These are phyloP conservation scores for Hygrophorus russula DNA, from an alignment of 768 basidiomycete species.

Conservation along the genomic window DNA sequence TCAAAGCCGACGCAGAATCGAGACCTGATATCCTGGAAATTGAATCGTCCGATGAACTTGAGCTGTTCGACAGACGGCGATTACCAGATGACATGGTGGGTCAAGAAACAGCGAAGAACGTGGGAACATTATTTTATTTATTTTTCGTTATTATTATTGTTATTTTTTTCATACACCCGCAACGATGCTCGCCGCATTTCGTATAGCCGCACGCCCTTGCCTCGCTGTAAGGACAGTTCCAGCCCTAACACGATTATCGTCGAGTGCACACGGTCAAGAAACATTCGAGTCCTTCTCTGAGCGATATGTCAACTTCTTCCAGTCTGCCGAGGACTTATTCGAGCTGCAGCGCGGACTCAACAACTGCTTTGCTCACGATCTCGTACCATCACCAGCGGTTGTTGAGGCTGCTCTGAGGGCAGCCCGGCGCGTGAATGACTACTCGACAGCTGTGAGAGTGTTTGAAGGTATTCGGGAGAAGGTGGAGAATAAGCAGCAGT, in stretches of 20 bases:
- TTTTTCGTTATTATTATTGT: no score
- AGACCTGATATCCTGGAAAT: constrained; percentile 17
- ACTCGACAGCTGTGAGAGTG: constrained; percentile 90
- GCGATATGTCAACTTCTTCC: constrained; percentile 91
- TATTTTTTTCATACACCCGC: no score
- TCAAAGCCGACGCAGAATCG: constrained; percentile 37
- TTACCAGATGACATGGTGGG: background rate
- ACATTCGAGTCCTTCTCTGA: constrained; percentile 89
- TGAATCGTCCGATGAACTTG: constrained; percentile 11
- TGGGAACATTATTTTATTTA: background rate
- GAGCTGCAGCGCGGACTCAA: constrained; percentile 98
- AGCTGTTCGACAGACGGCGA: constrained; percentile 8
- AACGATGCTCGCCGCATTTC: no score
- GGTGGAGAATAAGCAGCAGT: constrained; percentile 95
- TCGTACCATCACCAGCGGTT: constrained; percentile 77
- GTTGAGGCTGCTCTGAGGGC: constrained; percentile 83
- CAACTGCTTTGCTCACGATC: constrained; percentile 99
- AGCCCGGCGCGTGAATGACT: constrained; percentile 89
- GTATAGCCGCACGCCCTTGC: no score
- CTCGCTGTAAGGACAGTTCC: no score
- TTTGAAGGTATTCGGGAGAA: constrained; percentile 96
- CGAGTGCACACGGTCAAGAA: constrained; percentile 71
- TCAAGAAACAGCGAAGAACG: background rate
- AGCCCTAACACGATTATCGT: background rate
- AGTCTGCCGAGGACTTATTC: constrained; percentile 88